Percentiles rank a stretch among this genome's conserved stretches.
Evolutionary conservation across 2,329 filamentous ascomycete species (phyloP).

Genomic region (Tolypocladium tundrense): DNA sequence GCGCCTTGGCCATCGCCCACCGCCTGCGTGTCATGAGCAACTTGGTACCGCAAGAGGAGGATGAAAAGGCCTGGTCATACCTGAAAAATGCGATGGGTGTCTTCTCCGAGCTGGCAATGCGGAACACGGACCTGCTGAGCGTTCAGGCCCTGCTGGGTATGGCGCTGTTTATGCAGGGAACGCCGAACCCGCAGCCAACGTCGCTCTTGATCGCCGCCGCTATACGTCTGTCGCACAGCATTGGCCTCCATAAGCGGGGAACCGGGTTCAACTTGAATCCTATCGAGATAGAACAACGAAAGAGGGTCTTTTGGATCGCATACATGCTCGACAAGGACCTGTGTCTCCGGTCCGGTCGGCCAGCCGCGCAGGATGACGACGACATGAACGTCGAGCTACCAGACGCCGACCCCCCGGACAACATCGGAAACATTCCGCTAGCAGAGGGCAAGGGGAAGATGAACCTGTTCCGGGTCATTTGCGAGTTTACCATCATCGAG

Average conservation of each 20-base stretch:
- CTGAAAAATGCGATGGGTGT: conserved; percentile 95
- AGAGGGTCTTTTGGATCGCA: conserved; percentile 55
- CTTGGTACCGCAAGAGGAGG: conserved; percentile 79
- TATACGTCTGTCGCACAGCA: conserved; percentile 83
- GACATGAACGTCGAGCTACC: conserved; percentile 94
- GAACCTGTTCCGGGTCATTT: conserved; percentile 91
- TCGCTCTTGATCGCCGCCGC: conserved; percentile 87
- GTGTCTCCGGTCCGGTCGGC: conserved; percentile 47
- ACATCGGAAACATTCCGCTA: conserved; percentile 87
- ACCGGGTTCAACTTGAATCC: conserved; percentile 89
- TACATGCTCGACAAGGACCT: conserved; percentile 57
- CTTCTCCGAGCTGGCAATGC: conserved; percentile 85
- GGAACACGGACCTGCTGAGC: conserved; percentile 88
- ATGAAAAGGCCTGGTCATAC: conserved; percentile 90
- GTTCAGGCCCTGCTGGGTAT: conserved; percentile 91
- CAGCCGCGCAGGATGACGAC: conserved; percentile 53
- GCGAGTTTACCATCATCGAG: conserved; percentile 82
- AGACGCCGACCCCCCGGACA: conserved; percentile 80
- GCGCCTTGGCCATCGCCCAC: conserved; percentile 86
- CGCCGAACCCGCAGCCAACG: conserved; percentile 88
- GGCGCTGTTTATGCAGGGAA: conserved; percentile 90
- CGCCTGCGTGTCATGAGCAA: conserved; percentile 93
- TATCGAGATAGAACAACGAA: conserved; percentile 83
- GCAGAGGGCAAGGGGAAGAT: conserved; percentile 84
- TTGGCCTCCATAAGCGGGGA: conserved; percentile 88